These are phyloP conservation scores for Calonectria pauciramosa DNA, from an alignment of 2,329 filamentous ascomycete species.

Conservation along the genomic window DNA sequence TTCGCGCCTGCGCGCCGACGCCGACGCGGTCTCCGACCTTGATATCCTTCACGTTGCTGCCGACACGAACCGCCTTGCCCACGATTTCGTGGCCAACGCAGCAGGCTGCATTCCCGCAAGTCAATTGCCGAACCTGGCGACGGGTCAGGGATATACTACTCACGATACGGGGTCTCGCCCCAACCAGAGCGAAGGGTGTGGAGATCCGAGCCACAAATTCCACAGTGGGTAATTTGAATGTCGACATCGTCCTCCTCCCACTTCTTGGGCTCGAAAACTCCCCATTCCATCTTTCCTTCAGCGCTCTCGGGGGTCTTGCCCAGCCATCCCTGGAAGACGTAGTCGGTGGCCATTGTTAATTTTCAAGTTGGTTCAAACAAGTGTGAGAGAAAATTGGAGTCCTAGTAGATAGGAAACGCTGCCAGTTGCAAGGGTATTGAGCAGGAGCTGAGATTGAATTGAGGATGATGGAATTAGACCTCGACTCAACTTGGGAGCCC, in stretches of 20 bases:
- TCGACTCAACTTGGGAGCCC: neutral
- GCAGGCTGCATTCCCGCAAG: conserved; percentile 51
- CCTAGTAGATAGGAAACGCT: neutral
- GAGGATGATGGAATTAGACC: neutral
- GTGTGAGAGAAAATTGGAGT: neutral
- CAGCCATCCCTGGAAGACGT: conserved; percentile 56
- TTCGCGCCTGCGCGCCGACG: conserved; percentile 76
- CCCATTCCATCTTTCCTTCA: conserved; percentile 68
- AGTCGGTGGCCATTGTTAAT: conserved; percentile 19
- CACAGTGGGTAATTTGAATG: conserved; percentile 75
- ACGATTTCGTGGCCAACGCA: conserved; percentile 77
- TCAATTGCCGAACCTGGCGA: neutral
- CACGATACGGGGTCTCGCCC: conserved; percentile 45
- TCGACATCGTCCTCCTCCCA: conserved; percentile 77
- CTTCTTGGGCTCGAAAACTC: conserved; percentile 71
- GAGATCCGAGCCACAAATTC: conserved; percentile 74
- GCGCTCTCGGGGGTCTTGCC: conserved; percentile 56
- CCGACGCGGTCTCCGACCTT: conserved; percentile 75
- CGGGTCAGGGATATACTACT: neutral
- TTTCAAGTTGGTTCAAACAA: neutral
- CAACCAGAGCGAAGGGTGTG: conserved; percentile 71
- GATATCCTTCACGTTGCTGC: conserved; percentile 61
- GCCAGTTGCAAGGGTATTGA: neutral
- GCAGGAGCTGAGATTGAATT: neutral
- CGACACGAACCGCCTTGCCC: conserved; percentile 68